phyloP scores from a whole-genome alignment of 306 rosid species.

The Medicago ruthenica region DNA sequence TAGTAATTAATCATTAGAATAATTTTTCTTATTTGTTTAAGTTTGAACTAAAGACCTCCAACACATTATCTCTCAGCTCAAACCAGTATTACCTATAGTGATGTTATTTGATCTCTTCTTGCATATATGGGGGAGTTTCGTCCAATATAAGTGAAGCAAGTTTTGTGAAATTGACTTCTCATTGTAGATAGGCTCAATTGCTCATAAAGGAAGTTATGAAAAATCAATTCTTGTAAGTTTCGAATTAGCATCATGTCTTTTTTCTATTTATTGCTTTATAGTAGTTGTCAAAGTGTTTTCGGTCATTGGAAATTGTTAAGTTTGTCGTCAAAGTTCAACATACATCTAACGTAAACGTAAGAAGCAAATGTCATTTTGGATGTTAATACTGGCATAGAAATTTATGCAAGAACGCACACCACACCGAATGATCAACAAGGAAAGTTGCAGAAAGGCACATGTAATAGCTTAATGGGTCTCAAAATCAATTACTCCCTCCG shows the following conservation, averaged over 20 bases:
- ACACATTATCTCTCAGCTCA: no score
- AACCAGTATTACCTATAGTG: no score
- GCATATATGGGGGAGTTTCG: not conserved
- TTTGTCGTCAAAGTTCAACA: constrained; percentile 5
- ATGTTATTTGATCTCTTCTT: no score
- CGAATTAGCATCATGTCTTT: not conserved
- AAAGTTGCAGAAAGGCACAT: constrained; percentile 2
- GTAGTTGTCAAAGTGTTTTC: not conserved
- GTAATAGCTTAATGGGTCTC: not conserved
- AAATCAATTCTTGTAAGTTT: not conserved
- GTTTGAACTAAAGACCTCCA: no score
- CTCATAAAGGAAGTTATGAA: not conserved
- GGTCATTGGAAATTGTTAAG: constrained; percentile 14
- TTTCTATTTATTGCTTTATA: not conserved
- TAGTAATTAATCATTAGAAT: no score
- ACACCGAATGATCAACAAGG: not conserved
- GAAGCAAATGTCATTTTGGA: constrained; percentile 35
- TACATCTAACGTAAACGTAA: not conserved
- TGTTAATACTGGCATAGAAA: not conserved
- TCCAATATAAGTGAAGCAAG: not conserved
- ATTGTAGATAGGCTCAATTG: not conserved
- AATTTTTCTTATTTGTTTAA: no score
- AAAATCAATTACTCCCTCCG: not conserved
- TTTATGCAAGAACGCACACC: constrained; percentile 8
- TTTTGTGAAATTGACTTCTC: not conserved